Percentiles rank a stretch among this genome's conserved stretches.
phyloP scores from a whole-genome alignment of 257 asterid species.

The Forsythia viridissima region DNA sequence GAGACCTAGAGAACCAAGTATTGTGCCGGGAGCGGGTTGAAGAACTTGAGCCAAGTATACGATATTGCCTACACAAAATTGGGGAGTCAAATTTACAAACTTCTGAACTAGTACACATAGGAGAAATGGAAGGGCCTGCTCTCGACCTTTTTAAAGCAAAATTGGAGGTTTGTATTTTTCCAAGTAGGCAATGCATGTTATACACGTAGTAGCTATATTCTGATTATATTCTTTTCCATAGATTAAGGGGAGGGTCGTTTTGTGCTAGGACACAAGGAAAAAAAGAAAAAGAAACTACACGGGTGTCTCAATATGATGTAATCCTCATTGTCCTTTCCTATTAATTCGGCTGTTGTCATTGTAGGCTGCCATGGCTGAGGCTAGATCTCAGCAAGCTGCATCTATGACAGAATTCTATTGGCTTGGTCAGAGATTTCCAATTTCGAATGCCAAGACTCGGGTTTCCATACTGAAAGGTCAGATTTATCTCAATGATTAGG shows the following conservation, averaged over 20 bases:
- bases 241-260: not conserved
- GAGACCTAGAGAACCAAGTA: slow-evolving; percentile 87
- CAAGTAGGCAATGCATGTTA: slow-evolving; percentile 4
- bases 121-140: slow-evolving; percentile 98
- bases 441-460: slow-evolving; percentile 93
- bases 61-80: slow-evolving; percentile 88
- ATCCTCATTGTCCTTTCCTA: slow-evolving; percentile 13
- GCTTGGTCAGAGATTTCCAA: slow-evolving; percentile 88
- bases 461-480: slow-evolving; percentile 89
- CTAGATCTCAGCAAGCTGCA: slow-evolving; percentile 98
- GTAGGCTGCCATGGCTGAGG: slow-evolving; percentile 98
- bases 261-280: not conserved
- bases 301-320: not conserved
- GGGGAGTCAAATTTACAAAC: slow-evolving; percentile 85
- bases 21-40: slow-evolving; percentile 94
- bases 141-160: slow-evolving; percentile 91
- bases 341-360: slow-evolving; percentile 29
- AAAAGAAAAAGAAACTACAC: not conserved
- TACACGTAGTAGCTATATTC: not conserved
- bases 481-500: slow-evolving; percentile 13
- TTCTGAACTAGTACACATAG: slow-evolving; percentile 77
- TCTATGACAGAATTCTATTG: slow-evolving; percentile 92
- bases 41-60: slow-evolving; percentile 89
- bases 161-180: slow-evolving; percentile 66
- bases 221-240: slow-evolving; percentile 3